A percentile compares a stretch with the other conserved stretches of the same genome.
Evolutionary conservation across 257 asterid species (phyloP).

Genomic region (Cinchona pubescens): DNA sequence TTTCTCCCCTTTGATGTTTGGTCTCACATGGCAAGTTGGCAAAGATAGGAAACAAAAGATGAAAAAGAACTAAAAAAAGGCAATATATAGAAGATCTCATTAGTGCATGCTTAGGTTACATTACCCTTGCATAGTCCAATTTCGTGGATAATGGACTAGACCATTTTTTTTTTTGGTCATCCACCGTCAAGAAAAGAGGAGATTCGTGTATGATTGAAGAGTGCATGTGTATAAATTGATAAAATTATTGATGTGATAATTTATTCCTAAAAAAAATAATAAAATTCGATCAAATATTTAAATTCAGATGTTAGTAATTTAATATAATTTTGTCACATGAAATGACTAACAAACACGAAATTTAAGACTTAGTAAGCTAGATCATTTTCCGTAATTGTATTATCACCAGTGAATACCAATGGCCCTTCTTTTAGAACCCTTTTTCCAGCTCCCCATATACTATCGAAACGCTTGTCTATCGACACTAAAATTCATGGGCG

Average conservation of each 20-base stretch:
- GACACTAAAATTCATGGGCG: too few relatives aligned
- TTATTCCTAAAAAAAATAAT: too few relatives aligned
- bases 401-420: not conserved
- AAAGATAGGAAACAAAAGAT: slow-evolving; percentile 13
- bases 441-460: not conserved
- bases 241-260: too few relatives aligned
- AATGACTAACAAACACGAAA: too few relatives aligned
- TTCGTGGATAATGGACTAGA: slow-evolving; percentile 5
- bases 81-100: not conserved
- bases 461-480: too few relatives aligned
- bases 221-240: too few relatives aligned
- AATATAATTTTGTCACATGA: too few relatives aligned
- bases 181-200: not conserved
- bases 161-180: not conserved
- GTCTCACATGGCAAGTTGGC: slow-evolving; percentile 31
- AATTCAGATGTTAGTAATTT: too few relatives aligned
- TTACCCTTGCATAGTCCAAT: slow-evolving; percentile 1
- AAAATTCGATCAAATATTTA: too few relatives aligned
- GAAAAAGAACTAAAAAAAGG: not conserved
- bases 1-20: not conserved
- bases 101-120: not conserved
- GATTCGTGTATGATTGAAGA: not conserved
- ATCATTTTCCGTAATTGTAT: too few relatives aligned
- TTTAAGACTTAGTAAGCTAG: too few relatives aligned
- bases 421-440: not conserved